A percentile compares a stretch with the other conserved stretches of the same genome.
phyloP scores from a whole-genome alignment of 2,329 filamentous ascomycete species.

The Penicillium sp. region DNA sequence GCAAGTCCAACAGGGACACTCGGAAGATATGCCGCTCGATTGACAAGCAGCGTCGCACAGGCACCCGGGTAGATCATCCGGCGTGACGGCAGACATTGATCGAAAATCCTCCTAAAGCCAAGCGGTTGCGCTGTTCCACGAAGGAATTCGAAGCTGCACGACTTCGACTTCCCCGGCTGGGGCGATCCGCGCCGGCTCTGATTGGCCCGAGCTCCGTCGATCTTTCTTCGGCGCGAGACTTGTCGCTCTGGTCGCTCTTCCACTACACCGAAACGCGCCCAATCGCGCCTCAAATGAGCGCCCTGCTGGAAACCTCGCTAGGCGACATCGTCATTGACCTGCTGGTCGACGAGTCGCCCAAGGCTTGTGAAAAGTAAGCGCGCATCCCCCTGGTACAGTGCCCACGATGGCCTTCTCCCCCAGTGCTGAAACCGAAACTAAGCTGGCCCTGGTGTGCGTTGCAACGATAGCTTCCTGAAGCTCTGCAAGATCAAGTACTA shows the following conservation, averaged over 20 bases:
- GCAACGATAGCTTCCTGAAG: constrained; percentile 75
- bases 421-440: constrained; percentile 56
- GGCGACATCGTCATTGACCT: constrained; percentile 96
- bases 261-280: constrained; percentile 2
- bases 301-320: constrained; percentile 85
- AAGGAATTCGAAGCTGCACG: constrained; percentile 1
- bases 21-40: constrained; percentile 32
- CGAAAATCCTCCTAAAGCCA: constrained; percentile 5
- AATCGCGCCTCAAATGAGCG: constrained; percentile 64
- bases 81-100: too few species aligned
- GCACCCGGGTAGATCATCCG: constrained; percentile 29
- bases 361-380: constrained; percentile 92
- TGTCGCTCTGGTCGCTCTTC: too few species aligned
- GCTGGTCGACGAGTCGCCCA: constrained; percentile 81
- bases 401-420: constrained; percentile 7
- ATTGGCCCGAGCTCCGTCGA: constrained; percentile 22
- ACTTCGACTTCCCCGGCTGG: constrained; percentile 8
- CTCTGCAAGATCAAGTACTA: constrained; percentile 99
- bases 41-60: constrained; percentile 30
- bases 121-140: background rate
- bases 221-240: constrained; percentile 9
- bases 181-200: background rate
- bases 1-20: constrained; percentile 29
- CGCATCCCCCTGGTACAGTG: constrained; percentile 3
- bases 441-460: constrained; percentile 44